These are phyloP conservation scores for Plasmodium fragile DNA, from an alignment of 169 alveolate species.

Conservation along the genomic window DNA sequence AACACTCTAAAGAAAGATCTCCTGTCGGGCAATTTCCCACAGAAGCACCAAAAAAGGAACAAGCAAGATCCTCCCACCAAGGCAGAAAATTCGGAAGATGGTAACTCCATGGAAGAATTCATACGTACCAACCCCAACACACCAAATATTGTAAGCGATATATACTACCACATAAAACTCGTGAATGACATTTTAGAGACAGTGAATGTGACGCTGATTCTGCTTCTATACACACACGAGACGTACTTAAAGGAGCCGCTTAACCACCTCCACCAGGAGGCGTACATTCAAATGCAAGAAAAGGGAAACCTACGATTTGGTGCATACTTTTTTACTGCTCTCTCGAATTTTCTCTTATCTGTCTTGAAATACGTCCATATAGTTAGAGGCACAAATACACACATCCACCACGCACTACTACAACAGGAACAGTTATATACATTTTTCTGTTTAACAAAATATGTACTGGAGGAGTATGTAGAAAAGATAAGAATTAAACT, in stretches of 20 bases:
- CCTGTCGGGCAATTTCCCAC: background rate
- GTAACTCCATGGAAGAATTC: background rate
- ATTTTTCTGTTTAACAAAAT: conserved; percentile 30
- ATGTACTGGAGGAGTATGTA: conserved; percentile 34
- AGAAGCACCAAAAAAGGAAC: background rate
- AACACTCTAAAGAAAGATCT: conserved; percentile 5
- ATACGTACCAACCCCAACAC: background rate
- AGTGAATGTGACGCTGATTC: conserved; percentile 12
- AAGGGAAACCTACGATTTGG: conserved; percentile 51
- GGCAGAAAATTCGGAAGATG: background rate
- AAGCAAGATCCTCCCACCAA: background rate
- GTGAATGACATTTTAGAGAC: conserved; percentile 59
- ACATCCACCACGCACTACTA: background rate
- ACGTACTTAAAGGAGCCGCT: conserved; percentile 54
- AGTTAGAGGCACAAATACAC: background rate
- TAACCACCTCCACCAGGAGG: background rate
- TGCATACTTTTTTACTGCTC: conserved; percentile 24
- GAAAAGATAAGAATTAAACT: conserved; percentile 39
- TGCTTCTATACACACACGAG: conserved; percentile 32
- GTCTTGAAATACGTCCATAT: conserved; percentile 33
- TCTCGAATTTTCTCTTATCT: conserved; percentile 35
- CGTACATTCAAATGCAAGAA: background rate
- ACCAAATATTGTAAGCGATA: conserved; percentile 1
- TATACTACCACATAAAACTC: conserved; percentile 36
- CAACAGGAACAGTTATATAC: background rate